Conservation (phyloP, 441 rosid species). For the Viola pubescens region DNA sequence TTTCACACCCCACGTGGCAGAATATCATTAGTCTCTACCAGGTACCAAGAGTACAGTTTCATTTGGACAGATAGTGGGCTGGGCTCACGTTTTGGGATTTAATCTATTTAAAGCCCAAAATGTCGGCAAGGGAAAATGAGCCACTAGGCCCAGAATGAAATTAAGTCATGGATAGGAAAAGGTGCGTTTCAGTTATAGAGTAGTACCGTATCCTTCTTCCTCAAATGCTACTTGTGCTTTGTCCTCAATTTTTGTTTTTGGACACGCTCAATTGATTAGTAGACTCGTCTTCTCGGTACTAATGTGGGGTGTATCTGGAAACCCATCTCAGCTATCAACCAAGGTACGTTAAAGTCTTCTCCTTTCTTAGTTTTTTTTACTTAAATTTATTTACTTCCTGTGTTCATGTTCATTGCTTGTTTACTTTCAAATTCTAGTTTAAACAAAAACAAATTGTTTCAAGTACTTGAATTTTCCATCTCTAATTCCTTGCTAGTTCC, state of each 20-base stretch:
- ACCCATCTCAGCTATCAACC: constrained; percentile 40
- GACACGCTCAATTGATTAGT: too few relatives aligned
- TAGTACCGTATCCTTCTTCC: not conserved
- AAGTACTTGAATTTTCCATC: not conserved
- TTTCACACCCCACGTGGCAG: constrained; percentile 10
- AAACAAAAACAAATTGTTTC: not conserved
- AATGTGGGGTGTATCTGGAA: constrained; percentile 38
- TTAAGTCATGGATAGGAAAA: not conserved
- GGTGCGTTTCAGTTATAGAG: not conserved
- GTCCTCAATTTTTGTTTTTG: too few relatives aligned
- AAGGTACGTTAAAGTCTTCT: constrained; percentile 31
- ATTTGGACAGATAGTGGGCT: not conserved
- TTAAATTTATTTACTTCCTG: not conserved
- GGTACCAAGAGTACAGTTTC: not conserved
- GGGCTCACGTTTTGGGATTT: not conserved
- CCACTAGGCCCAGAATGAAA: too few relatives aligned
- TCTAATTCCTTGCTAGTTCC: too few relatives aligned
- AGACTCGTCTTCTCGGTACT: too few relatives aligned
- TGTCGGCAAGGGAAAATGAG: too few relatives aligned
- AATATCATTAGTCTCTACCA: not conserved
- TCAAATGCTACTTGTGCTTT: too few relatives aligned
- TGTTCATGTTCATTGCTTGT: not conserved
- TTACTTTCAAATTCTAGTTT: not conserved
- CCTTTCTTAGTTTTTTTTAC: not conserved
- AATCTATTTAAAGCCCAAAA: not conserved